phyloP scores from a whole-genome alignment of 192 early-diverging fungal genomes.

The Backusella westeae region DNA sequence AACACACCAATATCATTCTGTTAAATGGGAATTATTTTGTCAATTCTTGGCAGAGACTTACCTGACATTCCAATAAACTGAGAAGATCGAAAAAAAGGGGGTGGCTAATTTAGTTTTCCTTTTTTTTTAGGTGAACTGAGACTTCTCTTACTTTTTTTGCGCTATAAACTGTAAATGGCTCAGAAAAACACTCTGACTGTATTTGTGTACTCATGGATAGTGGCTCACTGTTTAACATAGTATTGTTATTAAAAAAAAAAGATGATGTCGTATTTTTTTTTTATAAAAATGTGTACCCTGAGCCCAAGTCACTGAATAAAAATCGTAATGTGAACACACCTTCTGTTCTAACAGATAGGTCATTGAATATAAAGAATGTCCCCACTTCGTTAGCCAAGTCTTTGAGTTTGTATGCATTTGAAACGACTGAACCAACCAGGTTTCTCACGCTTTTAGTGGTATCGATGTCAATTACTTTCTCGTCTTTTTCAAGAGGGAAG shows the following conservation, averaged over 20 bases:
- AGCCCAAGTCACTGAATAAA: conserved; percentile 55
- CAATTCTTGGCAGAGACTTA: neutral
- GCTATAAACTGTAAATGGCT: conserved; percentile 80
- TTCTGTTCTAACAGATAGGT: conserved; percentile 68
- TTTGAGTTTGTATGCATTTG: conserved; percentile 48
- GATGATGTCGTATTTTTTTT: conserved; percentile 12
- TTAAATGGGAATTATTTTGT: neutral
- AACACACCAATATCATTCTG: neutral
- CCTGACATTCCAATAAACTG: conserved; percentile 40
- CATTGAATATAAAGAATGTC: conserved; percentile 72
- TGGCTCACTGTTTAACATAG: conserved; percentile 28
- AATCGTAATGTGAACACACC: conserved; percentile 68
- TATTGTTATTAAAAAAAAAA: conserved; percentile 16
- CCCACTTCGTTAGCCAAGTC: conserved; percentile 53
- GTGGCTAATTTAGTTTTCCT: neutral
- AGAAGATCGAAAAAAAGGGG: neutral
- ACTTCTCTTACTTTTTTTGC: conserved; percentile 69
- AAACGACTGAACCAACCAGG: conserved; percentile 54
- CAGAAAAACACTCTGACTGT: conserved; percentile 29
- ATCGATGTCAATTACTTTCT: conserved; percentile 7
- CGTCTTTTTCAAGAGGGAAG: neutral
- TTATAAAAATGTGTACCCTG: neutral
- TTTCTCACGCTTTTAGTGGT: conserved; percentile 49
- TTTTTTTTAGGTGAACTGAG: neutral
- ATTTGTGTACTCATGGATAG: conserved; percentile 75